Conservation (phyloP, 176 grass and related monocot species). For the Pontederia crassipes region DNA sequence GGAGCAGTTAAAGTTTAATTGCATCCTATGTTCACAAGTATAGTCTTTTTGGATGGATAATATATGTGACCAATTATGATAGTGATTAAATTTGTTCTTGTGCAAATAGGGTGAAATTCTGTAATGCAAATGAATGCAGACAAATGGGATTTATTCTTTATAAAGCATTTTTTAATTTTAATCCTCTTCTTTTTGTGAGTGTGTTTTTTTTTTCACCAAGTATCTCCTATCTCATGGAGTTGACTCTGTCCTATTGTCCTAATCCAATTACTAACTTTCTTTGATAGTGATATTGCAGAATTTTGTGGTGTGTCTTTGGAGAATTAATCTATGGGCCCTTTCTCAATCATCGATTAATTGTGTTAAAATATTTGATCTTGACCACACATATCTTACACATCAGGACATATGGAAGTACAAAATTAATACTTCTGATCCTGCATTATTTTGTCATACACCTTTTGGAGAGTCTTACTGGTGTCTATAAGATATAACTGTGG, state of each 20-base stretch:
- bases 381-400: constrained; percentile 72
- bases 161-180: constrained; percentile 90
- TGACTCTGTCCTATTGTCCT: not conserved
- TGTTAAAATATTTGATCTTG: constrained; percentile 83
- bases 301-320: constrained; percentile 96
- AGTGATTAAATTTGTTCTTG: constrained; percentile 11
- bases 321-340: constrained; percentile 91
- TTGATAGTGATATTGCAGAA: constrained; percentile 36
- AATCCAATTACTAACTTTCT: constrained; percentile 1
- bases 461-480: no score
- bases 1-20: constrained; percentile 71
- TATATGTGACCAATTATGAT: not conserved
- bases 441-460: no score
- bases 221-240: not conserved
- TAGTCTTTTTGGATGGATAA: not conserved
- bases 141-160: constrained; percentile 81
- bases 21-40: not conserved
- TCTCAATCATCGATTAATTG: constrained; percentile 78
- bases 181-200: constrained; percentile 87
- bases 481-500: no score
- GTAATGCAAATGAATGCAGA: constrained; percentile 94
- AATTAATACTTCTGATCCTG: not conserved
- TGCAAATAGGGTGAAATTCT: constrained; percentile 85
- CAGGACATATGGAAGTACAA: constrained; percentile 85
- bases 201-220: not conserved